Percentiles rank a stretch among this genome's conserved stretches.
Evolutionary conservation across 2,329 filamentous ascomycete species (phyloP).

Genomic region (Monosporascus cannonballus): DNA sequence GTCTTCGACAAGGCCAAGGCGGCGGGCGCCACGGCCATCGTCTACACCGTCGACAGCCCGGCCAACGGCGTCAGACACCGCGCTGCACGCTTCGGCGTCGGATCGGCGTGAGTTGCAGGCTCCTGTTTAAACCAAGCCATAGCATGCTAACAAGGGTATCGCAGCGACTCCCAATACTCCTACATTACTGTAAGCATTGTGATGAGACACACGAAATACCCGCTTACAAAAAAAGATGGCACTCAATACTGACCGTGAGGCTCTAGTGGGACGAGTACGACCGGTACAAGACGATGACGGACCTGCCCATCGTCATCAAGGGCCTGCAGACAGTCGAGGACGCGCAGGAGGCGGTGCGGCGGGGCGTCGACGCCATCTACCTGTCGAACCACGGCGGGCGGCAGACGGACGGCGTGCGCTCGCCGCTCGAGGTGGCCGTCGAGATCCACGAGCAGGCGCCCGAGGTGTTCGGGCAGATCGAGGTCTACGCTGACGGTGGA

Average conservation of each 20-base stretch:
- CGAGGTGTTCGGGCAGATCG: conserved; percentile 23
- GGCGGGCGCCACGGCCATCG: conserved; percentile 16
- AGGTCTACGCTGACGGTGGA: conserved; percentile 28
- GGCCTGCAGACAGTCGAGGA: conserved; percentile 29
- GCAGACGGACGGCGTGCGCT: conserved; percentile 25
- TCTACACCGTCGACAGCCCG: conserved; percentile 21
- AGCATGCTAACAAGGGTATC: conserved; percentile 2
- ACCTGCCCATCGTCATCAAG: conserved; percentile 25
- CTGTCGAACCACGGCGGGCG: conserved; percentile 31
- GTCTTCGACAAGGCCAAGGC: conserved; percentile 14
- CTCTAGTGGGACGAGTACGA: conserved; percentile 25
- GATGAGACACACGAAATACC: background rate
- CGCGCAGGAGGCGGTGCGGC: conserved; percentile 20
- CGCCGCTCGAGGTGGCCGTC: conserved; percentile 24
- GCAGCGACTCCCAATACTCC: conserved; percentile 11
- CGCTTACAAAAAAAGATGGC: background rate
- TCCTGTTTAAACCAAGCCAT: background rate
- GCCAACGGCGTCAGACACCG: conserved; percentile 18
- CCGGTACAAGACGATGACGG: conserved; percentile 13
- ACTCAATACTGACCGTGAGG: background rate
- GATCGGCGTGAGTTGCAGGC: conserved; percentile 10
- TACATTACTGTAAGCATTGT: conserved; percentile 10
- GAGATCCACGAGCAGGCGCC: conserved; percentile 24
- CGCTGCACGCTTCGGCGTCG: conserved; percentile 16
- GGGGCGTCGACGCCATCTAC: conserved; percentile 24